Evolutionary conservation across 2,329 filamentous ascomycete species (phyloP).

Genomic region (Neonectria ditissima): DNA sequence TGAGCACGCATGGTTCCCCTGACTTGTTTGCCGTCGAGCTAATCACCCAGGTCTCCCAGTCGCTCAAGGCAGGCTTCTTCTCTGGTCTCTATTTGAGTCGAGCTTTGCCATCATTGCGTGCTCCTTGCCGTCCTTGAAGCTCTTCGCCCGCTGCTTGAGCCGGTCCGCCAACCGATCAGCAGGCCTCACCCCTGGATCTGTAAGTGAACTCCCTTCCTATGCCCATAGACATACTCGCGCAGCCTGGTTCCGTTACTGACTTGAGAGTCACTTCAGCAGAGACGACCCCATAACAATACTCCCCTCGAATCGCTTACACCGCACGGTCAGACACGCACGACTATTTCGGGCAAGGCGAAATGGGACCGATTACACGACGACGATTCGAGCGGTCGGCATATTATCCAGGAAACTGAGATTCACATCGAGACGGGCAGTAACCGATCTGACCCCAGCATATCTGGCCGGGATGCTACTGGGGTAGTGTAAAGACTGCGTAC

Average conservation of each 20-base stretch:
- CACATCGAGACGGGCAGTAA: constrained; percentile 5
- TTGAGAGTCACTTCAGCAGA: neutral
- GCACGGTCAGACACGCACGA: constrained; percentile 15
- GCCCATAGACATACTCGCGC: fast-evolving
- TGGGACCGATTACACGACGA: constrained; percentile 29
- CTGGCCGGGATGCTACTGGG: neutral
- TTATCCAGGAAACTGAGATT: constrained; percentile 16
- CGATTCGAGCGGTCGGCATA: constrained; percentile 26
- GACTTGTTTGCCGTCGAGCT: neutral
- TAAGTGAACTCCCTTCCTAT: neutral
- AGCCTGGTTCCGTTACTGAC: neutral
- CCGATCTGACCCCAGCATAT: neutral
- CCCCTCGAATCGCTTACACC: constrained; percentile 11
- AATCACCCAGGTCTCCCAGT: neutral
- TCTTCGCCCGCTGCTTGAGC: constrained; percentile 21
- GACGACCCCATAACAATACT: neutral
- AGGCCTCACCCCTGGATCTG: constrained; percentile 11
- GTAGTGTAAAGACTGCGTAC: neutral
- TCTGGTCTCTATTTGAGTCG: constrained; percentile 30
- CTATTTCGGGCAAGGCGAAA: constrained; percentile 10
- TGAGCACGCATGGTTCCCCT: neutral
- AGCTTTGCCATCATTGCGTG: constrained; percentile 31
- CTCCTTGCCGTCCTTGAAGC: constrained; percentile 26
- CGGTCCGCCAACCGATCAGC: constrained; percentile 22
- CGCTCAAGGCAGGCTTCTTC: constrained; percentile 24